phyloP scores from a whole-genome alignment of 129 eudicot genomes.

The Pulicaria dysenterica region DNA sequence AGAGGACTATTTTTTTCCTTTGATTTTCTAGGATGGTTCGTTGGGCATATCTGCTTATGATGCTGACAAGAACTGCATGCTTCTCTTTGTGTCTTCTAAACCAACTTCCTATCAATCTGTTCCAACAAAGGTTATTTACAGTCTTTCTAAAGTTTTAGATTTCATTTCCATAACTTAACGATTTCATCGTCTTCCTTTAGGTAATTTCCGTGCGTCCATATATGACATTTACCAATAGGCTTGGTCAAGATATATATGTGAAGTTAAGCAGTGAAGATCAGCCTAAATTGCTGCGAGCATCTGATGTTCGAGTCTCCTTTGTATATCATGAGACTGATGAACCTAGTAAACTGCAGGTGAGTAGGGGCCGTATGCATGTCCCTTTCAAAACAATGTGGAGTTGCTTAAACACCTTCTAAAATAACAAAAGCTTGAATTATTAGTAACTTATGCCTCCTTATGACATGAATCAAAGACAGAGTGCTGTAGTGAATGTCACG shows the following conservation, averaged over 20 bases:
- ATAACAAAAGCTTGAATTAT: not conserved
- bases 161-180: slow-evolving; percentile 16
- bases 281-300: slow-evolving; percentile 66
- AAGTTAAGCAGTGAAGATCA: slow-evolving; percentile 83
- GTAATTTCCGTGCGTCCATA: slow-evolving; percentile 80
- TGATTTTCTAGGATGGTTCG: slow-evolving; percentile 68
- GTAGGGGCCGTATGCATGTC: slow-evolving; percentile 5
- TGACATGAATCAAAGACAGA: not conserved
- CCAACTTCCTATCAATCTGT: slow-evolving; percentile 85
- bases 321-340: slow-evolving; percentile 59
- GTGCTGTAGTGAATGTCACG: slow-evolving; percentile 3
- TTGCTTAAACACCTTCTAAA: not conserved
- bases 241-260: slow-evolving; percentile 68
- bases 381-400: not conserved
- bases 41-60: slow-evolving; percentile 75
- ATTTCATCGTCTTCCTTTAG: slow-evolving; percentile 39
- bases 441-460: not conserved
- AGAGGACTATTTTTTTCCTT: not conserved
- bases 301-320: slow-evolving; percentile 81
- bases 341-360: slow-evolving; percentile 74
- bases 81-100: slow-evolving; percentile 79
- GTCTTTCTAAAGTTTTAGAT: not conserved
- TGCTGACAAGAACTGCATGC: slow-evolving; percentile 73
- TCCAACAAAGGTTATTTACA: slow-evolving; percentile 77
- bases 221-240: slow-evolving; percentile 90